These are phyloP conservation scores for Linderniella brevidens DNA, from an alignment of 257 asterid genomes.

Conservation along the genomic window DNA sequence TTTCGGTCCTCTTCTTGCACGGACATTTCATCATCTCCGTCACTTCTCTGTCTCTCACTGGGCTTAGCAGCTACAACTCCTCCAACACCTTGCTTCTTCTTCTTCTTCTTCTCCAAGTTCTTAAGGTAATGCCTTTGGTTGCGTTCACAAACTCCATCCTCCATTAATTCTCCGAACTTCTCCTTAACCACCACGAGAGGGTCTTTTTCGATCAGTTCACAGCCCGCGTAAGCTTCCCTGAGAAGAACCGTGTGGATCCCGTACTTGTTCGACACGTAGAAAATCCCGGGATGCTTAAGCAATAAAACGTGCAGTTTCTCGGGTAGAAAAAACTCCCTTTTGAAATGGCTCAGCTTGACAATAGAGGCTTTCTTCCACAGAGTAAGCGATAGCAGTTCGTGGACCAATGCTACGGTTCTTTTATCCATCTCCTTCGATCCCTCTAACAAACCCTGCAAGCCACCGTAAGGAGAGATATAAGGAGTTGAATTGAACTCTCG, in stretches of 20 bases:
- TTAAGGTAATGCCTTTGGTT: conserved; percentile 46
- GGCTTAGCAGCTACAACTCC: conserved; percentile 22
- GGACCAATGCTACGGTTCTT: conserved; percentile 54
- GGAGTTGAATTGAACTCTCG: conserved; percentile 63
- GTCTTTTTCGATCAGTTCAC: conserved; percentile 61
- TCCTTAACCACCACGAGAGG: conserved; percentile 76
- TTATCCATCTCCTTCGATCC: conserved; percentile 63
- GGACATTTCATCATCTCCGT: conserved; percentile 7
- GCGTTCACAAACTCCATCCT: conserved; percentile 75
- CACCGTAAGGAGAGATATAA: conserved; percentile 58
- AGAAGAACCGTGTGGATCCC: conserved; percentile 64
- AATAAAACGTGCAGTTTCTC: conserved; percentile 54
- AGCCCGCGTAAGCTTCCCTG: conserved; percentile 59
- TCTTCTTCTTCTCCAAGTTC: conserved; percentile 64
- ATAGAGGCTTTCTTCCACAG: conserved; percentile 76
- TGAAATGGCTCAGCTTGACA: conserved; percentile 54
- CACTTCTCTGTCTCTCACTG: conserved; percentile 14
- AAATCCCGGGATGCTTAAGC: conserved; percentile 79
- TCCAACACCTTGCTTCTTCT: too few species aligned
- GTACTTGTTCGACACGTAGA: conserved; percentile 66
- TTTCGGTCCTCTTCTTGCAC: conserved; percentile 21
- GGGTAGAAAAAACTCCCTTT: conserved; percentile 58
- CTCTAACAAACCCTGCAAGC: conserved; percentile 19
- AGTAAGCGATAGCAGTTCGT: conserved; percentile 61
- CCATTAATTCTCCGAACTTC: conserved; percentile 79